Base-by-base conservation (phyloP, 2,329 filamentous ascomycete species). In the Fusarium drepaniforme region DNA sequence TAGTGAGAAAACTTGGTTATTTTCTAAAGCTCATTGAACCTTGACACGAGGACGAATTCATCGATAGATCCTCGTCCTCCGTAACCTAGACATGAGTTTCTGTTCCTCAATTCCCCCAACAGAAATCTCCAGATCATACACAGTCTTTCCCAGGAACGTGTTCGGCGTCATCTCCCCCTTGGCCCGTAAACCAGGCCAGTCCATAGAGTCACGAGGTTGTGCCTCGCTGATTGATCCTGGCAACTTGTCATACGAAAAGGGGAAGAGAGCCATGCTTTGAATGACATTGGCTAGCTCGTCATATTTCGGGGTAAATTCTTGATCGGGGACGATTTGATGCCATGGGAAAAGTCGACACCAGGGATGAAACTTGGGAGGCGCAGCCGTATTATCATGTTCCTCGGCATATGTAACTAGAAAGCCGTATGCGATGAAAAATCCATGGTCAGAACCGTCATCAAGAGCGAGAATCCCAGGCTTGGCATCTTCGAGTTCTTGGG, bases 161-260 rank as follows among this genome's bases (percentile, higher is more conserved):
- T 8, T 44, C 42, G 42, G 42, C 42, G 42, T 44, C n/a, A 44
- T 44, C 6, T 1, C 6, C 15, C 8, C n/a, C 12, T 44, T 6
- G n/a, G 42, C 42, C 8, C 12, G 42, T 44, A 44, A 3, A 44
- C 12, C 42, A 8, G n/a, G 42, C 11, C 11, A 44, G n/a, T 15
- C n/a, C 42, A 44, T 23, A 44, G n/a, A 23, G 42, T 23, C 12
- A 21, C 8, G n/a, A 44, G 6, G 2, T 12, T 7, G 11, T 5
- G 11, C 4, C n/a, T 44, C 3, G n/a, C 21, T n/a, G 40, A 12
- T 1, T 44, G n/a, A 9, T 40, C 5, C 8, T 9, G 18, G 18
- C 2, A 12, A 2, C n/a, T 12, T 5, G 9, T 6, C 9, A 42
- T 11, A 1, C 18, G 18, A 12, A 11, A 0, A 6, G 40, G 6